Evolutionary conservation across 2,329 filamentous ascomycete species (phyloP).

Genomic region (Pseudovirgaria hyperparasitica): DNA sequence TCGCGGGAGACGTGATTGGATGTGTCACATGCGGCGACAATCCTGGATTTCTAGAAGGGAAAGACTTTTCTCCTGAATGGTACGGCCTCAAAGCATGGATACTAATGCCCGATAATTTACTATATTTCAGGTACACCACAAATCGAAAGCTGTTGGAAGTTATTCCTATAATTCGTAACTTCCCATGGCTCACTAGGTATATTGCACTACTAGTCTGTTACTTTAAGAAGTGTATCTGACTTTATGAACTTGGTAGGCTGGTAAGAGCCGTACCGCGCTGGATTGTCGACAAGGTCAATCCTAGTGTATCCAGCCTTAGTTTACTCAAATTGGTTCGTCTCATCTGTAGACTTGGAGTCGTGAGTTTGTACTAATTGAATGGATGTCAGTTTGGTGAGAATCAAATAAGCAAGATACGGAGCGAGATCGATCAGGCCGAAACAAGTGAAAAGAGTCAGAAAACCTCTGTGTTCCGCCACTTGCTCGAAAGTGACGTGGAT

Average conservation of each 20-base stretch:
- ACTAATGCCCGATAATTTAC: conserved; percentile 3
- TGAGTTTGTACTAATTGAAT: too few relatives aligned
- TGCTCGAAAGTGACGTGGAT: conserved; percentile 12
- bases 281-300: too few relatives aligned
- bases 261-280: too few relatives aligned
- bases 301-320: conserved; percentile 1
- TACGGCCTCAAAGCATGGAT: conserved; percentile 1
- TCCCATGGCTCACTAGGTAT: conserved; percentile 6
- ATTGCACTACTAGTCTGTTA: conserved; percentile 1
- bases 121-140: too few relatives aligned
- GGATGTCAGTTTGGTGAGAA: too few relatives aligned
- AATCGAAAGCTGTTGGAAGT: too few relatives aligned
- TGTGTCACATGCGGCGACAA: conserved; percentile 9
- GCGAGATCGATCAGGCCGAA: conserved; percentile 1
- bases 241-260: too few relatives aligned
- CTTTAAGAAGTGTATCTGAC: conserved; percentile 1
- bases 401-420: neutral
- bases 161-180: conserved; percentile 6
- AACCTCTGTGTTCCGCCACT: conserved; percentile 15
- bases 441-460: neutral
- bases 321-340: conserved; percentile 2
- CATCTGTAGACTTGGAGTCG: too few relatives aligned
- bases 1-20: conserved; percentile 15
- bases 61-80: conserved; percentile 7
- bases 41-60: conserved; percentile 7